Percentiles rank a stretch among this genome's conserved stretches.
Evolutionary conservation across 192 early-diverging fungal genomes (phyloP).

Genomic region (Kickxella alabastrina): DNA sequence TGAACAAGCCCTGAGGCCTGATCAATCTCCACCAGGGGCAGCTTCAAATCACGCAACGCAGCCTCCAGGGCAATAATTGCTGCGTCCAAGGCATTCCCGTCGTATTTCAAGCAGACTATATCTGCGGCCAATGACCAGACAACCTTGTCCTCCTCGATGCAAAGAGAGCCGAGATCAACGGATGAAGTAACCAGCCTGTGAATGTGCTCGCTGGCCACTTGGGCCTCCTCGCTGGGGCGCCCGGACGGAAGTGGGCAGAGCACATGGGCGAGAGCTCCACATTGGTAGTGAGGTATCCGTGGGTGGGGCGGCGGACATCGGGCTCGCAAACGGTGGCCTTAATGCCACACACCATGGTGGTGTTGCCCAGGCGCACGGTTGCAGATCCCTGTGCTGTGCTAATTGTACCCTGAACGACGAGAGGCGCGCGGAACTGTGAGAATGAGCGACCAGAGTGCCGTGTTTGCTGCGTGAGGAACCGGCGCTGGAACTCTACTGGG

Average conservation of each 20-base stretch:
- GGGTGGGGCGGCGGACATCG: slow-evolving; percentile 57
- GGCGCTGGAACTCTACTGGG: slow-evolving; percentile 79
- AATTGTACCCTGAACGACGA: slow-evolving; percentile 59
- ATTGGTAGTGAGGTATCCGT: slow-evolving; percentile 90
- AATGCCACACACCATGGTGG: slow-evolving; percentile 87
- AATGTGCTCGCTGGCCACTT: slow-evolving; percentile 75
- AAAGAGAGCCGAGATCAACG: slow-evolving; percentile 53
- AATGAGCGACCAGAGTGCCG: slow-evolving; percentile 81
- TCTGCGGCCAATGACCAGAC: slow-evolving; percentile 88
- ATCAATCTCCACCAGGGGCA: slow-evolving; percentile 66
- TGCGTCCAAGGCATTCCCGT: slow-evolving; percentile 88
- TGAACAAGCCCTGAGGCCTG: slow-evolving; percentile 64
- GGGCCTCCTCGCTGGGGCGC: slow-evolving; percentile 82
- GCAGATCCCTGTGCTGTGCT: slow-evolving; percentile 81
- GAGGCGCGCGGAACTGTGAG: slow-evolving; percentile 61
- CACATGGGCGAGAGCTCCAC: slow-evolving; percentile 89
- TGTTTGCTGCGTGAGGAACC: slow-evolving; percentile 74
- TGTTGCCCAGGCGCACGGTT: slow-evolving; percentile 82
- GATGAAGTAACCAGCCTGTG: slow-evolving; percentile 56
- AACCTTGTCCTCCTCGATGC: slow-evolving; percentile 75
- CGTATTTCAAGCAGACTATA: slow-evolving; percentile 85
- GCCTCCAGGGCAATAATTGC: slow-evolving; percentile 71
- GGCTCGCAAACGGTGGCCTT: slow-evolving; percentile 93
- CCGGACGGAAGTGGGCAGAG: slow-evolving; percentile 76
- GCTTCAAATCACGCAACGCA: slow-evolving; percentile 70